Conservation (phyloP, 345 rosid species). For the Dimocarpus longan region DNA sequence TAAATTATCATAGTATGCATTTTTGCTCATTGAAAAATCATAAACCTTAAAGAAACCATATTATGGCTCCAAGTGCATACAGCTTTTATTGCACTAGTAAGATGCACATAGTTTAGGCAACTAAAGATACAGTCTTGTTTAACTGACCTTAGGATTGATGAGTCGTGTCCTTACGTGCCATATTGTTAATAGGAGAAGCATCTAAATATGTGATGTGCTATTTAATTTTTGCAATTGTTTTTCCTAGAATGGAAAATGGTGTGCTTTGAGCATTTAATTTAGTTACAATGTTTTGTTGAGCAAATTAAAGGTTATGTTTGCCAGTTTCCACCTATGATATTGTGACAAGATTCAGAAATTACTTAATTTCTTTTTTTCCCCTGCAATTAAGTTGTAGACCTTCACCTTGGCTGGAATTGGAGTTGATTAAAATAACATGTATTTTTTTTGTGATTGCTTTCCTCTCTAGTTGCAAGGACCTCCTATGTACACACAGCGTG, state of each 20-base stretch:
- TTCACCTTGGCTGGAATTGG: neutral
- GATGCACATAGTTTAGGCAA: neutral
- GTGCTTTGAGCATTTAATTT: neutral
- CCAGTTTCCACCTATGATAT: neutral
- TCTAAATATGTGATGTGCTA: no score
- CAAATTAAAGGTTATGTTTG: neutral
- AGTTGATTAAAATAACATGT: neutral
- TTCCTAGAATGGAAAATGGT: no score
- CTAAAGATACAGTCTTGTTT: neutral
- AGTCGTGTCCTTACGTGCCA: neutral
- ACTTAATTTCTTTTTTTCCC: neutral
- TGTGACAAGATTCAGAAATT: neutral
- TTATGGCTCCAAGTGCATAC: neutral
- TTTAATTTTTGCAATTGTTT: no score
- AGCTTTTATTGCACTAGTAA: neutral
- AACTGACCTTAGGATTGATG: neutral
- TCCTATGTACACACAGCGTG: conserved; percentile 10
- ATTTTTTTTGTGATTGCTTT: neutral
- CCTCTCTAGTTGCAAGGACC: conserved; percentile 23
- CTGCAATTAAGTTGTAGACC: neutral
- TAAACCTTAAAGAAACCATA: no score
- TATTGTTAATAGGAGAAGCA: no score
- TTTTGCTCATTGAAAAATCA: no score
- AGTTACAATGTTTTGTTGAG: neutral
- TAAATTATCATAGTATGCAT: no score